Evolutionary conservation across 495 filamentous ascomycete species (phyloP), one percentile per base, ranked within the genome.

Genomic region (Penicillium ucsense): DNA sequence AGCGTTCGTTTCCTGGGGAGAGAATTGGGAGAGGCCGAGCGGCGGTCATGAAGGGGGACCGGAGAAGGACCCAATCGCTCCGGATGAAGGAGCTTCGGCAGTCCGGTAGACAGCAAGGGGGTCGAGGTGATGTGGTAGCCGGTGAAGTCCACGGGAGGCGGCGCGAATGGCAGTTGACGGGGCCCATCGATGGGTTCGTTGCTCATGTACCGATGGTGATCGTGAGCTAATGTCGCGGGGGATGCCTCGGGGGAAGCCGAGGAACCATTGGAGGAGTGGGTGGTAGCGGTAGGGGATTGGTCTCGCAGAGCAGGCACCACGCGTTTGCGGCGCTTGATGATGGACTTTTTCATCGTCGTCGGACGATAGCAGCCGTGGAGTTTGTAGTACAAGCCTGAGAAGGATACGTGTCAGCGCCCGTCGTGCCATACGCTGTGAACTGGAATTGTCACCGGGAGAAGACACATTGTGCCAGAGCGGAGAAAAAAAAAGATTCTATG

Each of bases 271-370:
- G 70, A 72, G 5, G 70, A 73, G n/a, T 71, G 67, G 11, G 68
- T 69, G 10, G 63, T 57, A 9, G 53, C 66, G 9, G 70, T 68
- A 35, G 68, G 64, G 37, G 69, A 71, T 35, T 72, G 62, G 47
- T 79, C 83, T 51, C 83, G 77, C 38, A 77, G 65, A 11, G 86
- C 89, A 12, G 92, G 91, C 37, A 98, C 88, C 10, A 98, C 89
- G 12, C 92, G 84, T 70, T 97, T 98, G 49, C 92, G 82, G 37
- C 92, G 80, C 67, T 97, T 97, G 63, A 98, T 98, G 44, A 92
- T 82, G 0, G 85, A 84, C 67, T 95, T 97, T 66, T 98, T 98
- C 94, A 98, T 97, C 1, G 85, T 85, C 8, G 89, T 85, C 5
- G 92, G 92, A 31, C 92, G 79, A 67, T 95, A 91, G 42, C 86